Evolutionary conservation across 176 grass and related monocot genomes (phyloP).

Genomic region (Carex myosuroides): DNA sequence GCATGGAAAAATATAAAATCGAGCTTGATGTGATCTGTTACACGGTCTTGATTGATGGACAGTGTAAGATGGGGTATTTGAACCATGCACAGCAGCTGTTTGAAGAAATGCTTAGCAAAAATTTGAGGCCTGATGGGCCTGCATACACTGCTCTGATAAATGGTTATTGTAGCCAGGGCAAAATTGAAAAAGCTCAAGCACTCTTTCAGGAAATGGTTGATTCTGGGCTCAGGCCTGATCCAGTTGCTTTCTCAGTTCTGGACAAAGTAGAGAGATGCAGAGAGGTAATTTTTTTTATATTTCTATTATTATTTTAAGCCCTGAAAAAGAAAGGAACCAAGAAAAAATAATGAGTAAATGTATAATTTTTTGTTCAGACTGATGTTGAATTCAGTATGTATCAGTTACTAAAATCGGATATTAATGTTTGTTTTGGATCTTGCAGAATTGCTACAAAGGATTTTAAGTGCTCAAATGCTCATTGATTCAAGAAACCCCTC

Average conservation of each 20-base stretch:
- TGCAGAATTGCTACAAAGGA: not conserved
- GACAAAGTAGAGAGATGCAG: slow-evolving; percentile 13
- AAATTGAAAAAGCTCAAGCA: slow-evolving; percentile 45
- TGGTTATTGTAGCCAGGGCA: slow-evolving; percentile 58
- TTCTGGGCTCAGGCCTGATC: slow-evolving; percentile 37
- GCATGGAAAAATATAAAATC: slow-evolving; percentile 37
- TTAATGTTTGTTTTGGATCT: not conserved
- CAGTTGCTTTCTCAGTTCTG: slow-evolving; percentile 40
- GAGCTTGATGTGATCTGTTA: slow-evolving; percentile 64
- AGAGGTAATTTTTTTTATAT: not conserved
- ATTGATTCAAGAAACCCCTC: not conserved
- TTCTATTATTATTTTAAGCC: not conserved
- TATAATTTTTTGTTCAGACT: not conserved
- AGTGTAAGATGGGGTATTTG: slow-evolving; percentile 56
- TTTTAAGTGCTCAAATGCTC: not conserved
- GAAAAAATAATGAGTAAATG: not conserved
- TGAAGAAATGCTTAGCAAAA: slow-evolving; percentile 57
- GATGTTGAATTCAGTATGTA: not conserved
- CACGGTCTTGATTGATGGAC: slow-evolving; percentile 72
- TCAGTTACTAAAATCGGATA: not conserved
- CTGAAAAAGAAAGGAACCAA: not conserved
- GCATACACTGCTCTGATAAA: slow-evolving; percentile 57
- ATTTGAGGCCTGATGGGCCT: slow-evolving; percentile 46
- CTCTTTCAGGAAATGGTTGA: slow-evolving; percentile 62
- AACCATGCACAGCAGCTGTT: slow-evolving; percentile 46